phyloP scores from a whole-genome alignment of 495 filamentous ascomycete species.

The Hamigera avellanea region DNA sequence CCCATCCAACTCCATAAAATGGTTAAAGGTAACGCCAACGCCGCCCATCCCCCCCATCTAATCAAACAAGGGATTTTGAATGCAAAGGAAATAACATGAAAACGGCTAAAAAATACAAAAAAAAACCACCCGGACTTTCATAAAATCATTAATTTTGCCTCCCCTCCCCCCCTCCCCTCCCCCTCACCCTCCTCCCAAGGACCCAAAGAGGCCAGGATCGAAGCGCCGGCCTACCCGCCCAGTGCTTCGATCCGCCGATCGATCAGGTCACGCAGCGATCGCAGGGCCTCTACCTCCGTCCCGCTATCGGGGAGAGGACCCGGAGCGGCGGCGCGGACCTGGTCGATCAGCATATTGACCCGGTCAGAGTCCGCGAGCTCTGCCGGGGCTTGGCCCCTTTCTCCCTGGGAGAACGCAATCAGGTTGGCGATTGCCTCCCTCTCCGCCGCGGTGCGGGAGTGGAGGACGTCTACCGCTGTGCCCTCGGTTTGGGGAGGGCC shows the following conservation, averaged over 20 bases:
- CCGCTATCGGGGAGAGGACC: conserved; percentile 10
- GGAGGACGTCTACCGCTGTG: conserved; percentile 9
- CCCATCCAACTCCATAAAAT: no score
- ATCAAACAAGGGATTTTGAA: no score
- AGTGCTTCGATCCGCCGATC: conserved; percentile 14
- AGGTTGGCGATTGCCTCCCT: conserved; percentile 19
- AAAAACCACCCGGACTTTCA: no score
- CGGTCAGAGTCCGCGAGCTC: conserved; percentile 5
- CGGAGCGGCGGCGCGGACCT: conserved; percentile 15
- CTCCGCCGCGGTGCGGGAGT: conserved; percentile 17
- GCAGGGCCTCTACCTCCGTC: conserved; percentile 17
- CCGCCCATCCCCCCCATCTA: no score
- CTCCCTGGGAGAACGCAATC: conserved; percentile 13
- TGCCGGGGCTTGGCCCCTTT: not conserved
- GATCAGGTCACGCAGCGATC: conserved; percentile 16
- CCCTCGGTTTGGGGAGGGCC: conserved; percentile 4
- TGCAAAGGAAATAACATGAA: no score
- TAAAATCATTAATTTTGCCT: no score
- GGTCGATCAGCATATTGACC: conserved; percentile 18
- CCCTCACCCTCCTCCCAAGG: no score
- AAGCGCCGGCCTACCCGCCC: not conserved
- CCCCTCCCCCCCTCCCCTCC: no score
- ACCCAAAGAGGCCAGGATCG: no score
- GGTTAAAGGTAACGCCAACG: no score
- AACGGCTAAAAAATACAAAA: no score